A percentile compares a stretch with the other conserved stretches of the same genome.
Evolutionary conservation across 2,329 filamentous ascomycete species (phyloP).

Genomic region (Alternaria triticimaculans): DNA sequence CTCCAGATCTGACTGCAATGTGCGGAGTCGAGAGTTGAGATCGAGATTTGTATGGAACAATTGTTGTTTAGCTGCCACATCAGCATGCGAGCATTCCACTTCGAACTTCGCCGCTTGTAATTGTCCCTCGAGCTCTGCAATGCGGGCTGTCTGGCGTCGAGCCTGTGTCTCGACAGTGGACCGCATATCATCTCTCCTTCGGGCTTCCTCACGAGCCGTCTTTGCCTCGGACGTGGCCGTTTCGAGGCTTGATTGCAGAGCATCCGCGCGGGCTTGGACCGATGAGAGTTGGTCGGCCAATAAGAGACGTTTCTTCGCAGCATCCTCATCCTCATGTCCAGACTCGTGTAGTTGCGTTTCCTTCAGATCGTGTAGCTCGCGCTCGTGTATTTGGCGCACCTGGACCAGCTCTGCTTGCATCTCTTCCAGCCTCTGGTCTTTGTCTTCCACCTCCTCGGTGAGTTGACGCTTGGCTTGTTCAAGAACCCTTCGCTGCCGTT

Average conservation of each 20-base stretch:
- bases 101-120: constrained; percentile 33
- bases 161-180: constrained; percentile 12
- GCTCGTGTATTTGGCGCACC: constrained; percentile 1
- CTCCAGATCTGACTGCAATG: constrained; percentile 28
- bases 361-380: constrained; percentile 12
- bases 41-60: constrained; percentile 33
- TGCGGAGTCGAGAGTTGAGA: constrained; percentile 29
- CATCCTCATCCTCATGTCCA: neutral
- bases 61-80: constrained; percentile 34
- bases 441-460: constrained; percentile 4
- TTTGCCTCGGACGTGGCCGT: constrained; percentile 35
- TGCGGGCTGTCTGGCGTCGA: constrained; percentile 16
- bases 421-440: constrained; percentile 7
- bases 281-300: constrained; percentile 29
- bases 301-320: constrained; percentile 12
- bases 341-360: constrained; percentile 2
- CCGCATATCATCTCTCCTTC: constrained; percentile 15
- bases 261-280: constrained; percentile 34
- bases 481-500: constrained; percentile 8
- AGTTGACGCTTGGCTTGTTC: constrained; percentile 8
- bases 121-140: constrained; percentile 31
- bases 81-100: constrained; percentile 33
- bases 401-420: constrained; percentile 3
- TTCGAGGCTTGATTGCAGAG: constrained; percentile 34
- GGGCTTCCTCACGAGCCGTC: constrained; percentile 32